Percentiles rank a stretch among this genome's conserved stretches.
phyloP scores from a whole-genome alignment of 805 yeast genomes.

The Yamadazyma tumulicola region DNA sequence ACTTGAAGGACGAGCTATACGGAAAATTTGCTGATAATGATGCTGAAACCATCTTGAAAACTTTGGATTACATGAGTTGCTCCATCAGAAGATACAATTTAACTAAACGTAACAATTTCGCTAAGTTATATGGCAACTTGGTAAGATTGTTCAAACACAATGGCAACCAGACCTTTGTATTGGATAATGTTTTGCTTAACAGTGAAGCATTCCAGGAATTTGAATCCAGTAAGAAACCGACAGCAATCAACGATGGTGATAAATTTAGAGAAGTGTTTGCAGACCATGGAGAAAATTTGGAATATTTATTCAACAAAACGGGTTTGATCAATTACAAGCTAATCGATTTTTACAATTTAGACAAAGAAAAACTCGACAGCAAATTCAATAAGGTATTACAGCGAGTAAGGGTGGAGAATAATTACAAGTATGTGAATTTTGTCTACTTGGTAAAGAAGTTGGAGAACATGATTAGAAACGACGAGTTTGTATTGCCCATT shows the following conservation, averaged over 20 bases:
- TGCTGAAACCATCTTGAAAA: conserved; percentile 1
- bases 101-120: conserved; percentile 19
- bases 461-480: conserved; percentile 2
- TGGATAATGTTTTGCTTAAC: conserved; percentile 33
- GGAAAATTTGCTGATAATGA: conserved; percentile 15
- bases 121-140: conserved; percentile 30
- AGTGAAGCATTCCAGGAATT: conserved; percentile 23
- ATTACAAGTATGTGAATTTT: conserved; percentile 6
- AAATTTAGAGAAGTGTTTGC: conserved; percentile 4
- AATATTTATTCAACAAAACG: conserved; percentile 2
- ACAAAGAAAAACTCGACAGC: conserved; percentile 4
- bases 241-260: not conserved
- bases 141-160: conserved; percentile 30
- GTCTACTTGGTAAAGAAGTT: conserved; percentile 4
- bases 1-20: conserved; percentile 16
- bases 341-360: conserved; percentile 10
- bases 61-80: conserved; percentile 14
- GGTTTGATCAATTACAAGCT: conserved; percentile 6
- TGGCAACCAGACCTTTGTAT: conserved; percentile 26
- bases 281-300: not conserved
- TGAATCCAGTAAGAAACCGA: conserved; percentile 14
- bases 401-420: conserved; percentile 2
- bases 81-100: conserved; percentile 13
- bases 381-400: conserved; percentile 6
- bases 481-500: conserved; percentile 7